These are phyloP conservation scores for Gamarada debralockiae DNA, from an alignment of 495 filamentous ascomycete genomes.

Conservation along the genomic window DNA sequence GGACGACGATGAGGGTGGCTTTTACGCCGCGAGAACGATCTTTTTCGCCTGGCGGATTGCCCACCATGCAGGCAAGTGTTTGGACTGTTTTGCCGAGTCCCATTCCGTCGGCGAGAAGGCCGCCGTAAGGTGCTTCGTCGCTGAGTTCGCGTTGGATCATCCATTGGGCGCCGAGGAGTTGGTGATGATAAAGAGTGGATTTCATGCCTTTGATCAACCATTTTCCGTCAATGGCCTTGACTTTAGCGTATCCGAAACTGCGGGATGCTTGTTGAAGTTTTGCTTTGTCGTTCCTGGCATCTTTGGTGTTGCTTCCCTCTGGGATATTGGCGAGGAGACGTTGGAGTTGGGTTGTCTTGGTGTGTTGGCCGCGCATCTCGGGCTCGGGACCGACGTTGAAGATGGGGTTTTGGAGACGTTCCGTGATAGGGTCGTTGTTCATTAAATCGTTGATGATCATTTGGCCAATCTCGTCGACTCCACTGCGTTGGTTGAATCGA, in stretches of 20 bases:
- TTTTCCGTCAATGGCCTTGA: conserved; percentile 32
- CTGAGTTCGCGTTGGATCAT: conserved; percentile 54
- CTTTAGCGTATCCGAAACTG: conserved; percentile 34
- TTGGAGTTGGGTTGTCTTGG: conserved; percentile 17
- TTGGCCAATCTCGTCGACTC: conserved; percentile 5
- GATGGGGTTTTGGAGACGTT: conserved; percentile 14
- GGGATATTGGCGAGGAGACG: conserved; percentile 20
- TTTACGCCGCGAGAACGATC: conserved; percentile 13
- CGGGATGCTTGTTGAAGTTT: conserved; percentile 31
- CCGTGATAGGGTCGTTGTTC: conserved; percentile 15
- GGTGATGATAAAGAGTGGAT: conserved; percentile 44
- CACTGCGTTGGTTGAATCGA: neutral
- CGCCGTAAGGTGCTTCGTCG: conserved; percentile 38
- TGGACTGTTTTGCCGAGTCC: conserved; percentile 60
- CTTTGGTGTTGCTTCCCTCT: neutral
- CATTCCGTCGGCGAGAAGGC: conserved; percentile 58
- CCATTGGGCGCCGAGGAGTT: conserved; percentile 51
- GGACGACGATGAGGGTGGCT: conserved; percentile 45
- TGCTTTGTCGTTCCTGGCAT: conserved; percentile 12
- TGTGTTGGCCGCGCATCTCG: neutral
- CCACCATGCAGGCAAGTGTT: conserved; percentile 47
- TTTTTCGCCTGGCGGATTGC: conserved; percentile 29
- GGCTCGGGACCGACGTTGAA: conserved; percentile 12
- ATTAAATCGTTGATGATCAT: conserved; percentile 16
- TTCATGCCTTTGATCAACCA: conserved; percentile 48